Percentiles rank a stretch among this genome's conserved stretches.
Evolutionary conservation across 2,329 filamentous ascomycete species (phyloP).

Genomic region (Colletotrichum musae): DNA sequence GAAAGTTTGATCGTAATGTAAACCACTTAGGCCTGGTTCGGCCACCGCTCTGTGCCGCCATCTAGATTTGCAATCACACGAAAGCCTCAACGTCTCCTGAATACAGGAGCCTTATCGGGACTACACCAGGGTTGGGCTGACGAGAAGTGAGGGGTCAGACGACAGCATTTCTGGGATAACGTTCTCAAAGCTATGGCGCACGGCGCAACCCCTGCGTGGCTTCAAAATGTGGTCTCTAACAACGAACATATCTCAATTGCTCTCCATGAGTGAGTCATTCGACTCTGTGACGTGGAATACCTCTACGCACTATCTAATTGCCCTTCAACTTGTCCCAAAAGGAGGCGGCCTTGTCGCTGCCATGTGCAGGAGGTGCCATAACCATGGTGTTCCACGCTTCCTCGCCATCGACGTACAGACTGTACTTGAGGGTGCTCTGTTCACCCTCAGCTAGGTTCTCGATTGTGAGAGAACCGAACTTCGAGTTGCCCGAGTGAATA

Average conservation of each 20-base stretch:
- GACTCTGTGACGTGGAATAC: neutral
- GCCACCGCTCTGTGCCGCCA: no score
- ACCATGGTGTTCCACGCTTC: conserved; percentile 80
- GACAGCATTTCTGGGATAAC: no score
- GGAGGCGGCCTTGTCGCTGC: conserved; percentile 52
- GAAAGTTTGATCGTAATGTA: no score
- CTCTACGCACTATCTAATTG: conserved; percentile 23
- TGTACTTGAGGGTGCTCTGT: conserved; percentile 83
- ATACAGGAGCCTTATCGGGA: no score
- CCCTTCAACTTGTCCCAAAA: conserved; percentile 63
- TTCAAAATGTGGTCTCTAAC: no score
- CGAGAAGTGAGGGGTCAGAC: no score
- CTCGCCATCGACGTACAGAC: conserved; percentile 84
- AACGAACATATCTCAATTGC: neutral
- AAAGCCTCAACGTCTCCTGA: no score
- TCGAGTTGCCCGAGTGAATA: conserved; percentile 87
- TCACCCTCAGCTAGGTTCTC: conserved; percentile 74
- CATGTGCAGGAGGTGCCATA: conserved; percentile 60
- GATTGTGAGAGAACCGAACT: conserved; percentile 89
- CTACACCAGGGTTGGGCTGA: no score
- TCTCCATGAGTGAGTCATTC: neutral
- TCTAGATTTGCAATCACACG: no score
- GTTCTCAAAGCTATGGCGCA: no score
- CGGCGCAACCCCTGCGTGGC: no score
- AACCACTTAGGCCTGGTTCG: no score